phyloP scores from a whole-genome alignment of 495 filamentous ascomycete genomes.

The Penicillium bialowiezense region DNA sequence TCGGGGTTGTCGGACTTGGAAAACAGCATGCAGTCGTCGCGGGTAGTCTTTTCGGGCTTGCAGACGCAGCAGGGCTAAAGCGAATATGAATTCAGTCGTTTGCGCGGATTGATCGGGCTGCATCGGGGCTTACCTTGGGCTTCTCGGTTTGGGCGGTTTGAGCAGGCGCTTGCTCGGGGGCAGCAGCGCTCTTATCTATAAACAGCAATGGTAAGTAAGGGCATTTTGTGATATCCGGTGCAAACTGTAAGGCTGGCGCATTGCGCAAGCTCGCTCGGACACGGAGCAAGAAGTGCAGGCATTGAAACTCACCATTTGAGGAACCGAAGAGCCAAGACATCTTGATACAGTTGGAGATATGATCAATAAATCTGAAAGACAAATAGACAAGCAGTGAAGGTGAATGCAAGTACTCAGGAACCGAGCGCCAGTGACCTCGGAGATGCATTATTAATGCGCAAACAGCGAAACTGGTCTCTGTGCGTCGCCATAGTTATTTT shows the following conservation, averaged over 20 bases:
- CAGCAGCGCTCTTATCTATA: constrained; percentile 23
- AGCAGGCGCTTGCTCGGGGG: constrained; percentile 25
- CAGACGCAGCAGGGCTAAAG: constrained; percentile 92
- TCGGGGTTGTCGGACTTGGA: constrained; percentile 69
- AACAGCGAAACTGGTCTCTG: constrained; percentile 19
- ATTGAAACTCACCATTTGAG: constrained; percentile 32
- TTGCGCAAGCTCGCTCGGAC: constrained; percentile 6
- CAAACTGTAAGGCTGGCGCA: constrained; percentile 11
- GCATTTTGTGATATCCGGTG: background rate
- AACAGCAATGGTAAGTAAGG: constrained; percentile 4
- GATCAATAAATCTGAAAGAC: background rate
- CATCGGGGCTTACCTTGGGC: constrained; percentile 49
- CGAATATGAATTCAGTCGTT: background rate
- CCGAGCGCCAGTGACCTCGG: constrained; percentile 12
- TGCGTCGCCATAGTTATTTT: constrained; percentile 19
- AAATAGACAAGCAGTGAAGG: constrained; percentile 1
- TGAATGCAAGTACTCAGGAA: background rate
- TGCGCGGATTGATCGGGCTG: background rate
- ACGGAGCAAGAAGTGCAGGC: background rate
- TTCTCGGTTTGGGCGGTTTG: constrained; percentile 41
- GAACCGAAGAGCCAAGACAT: constrained; percentile 46
- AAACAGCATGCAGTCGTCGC: constrained; percentile 99
- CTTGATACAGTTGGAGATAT: constrained; percentile 2
- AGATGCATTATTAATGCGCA: constrained; percentile 30
- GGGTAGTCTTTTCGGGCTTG: constrained; percentile 85